Percentiles rank a stretch among this genome's conserved stretches.
phyloP scores from a whole-genome alignment of 1,139 yeast species.

The Dujonia santamariae region DNA sequence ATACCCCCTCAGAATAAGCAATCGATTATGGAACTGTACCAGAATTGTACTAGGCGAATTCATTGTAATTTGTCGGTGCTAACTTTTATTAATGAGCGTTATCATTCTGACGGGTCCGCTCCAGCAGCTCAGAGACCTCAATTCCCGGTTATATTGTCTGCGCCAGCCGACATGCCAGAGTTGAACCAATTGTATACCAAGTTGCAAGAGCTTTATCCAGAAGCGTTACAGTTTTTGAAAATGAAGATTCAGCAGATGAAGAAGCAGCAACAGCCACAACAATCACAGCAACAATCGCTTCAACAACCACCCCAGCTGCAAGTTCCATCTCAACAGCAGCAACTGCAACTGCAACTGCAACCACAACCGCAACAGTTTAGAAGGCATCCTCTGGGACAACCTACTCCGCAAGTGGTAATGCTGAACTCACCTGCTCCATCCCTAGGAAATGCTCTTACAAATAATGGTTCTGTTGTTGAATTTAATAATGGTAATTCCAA shows the following conservation, averaged over 20 bases:
- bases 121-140: slow-evolving; percentile 32
- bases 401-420: slow-evolving; percentile 1
- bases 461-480: neutral
- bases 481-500: neutral
- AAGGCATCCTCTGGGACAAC: slow-evolving; percentile 1
- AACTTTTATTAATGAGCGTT: slow-evolving; percentile 50
- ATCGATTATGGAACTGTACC: slow-evolving; percentile 44
- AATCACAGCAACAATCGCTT: slow-evolving; percentile 6
- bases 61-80: slow-evolving; percentile 55
- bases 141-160: slow-evolving; percentile 50
- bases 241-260: slow-evolving; percentile 43
- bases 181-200: slow-evolving; percentile 43
- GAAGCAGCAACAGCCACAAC: slow-evolving; percentile 9
- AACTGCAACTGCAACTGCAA: slow-evolving; percentile 4
- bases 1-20: slow-evolving; percentile 36
- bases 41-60: slow-evolving; percentile 48
- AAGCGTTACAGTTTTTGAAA: slow-evolving; percentile 49
- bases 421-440: slow-evolving; percentile 4
- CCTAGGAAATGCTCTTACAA: neutral
- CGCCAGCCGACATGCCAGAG: slow-evolving; percentile 58
- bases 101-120: slow-evolving; percentile 34
- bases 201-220: slow-evolving; percentile 53
- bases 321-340: slow-evolving; percentile 5
- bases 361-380: slow-evolving; percentile 1
- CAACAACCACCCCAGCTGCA: slow-evolving; percentile 3